Percentiles rank a stretch among this genome's conserved stretches.
These are phyloP conservation scores for Saccharomycopsis olivae DNA, from an alignment of 805 yeast species.

Conservation along the genomic window DNA sequence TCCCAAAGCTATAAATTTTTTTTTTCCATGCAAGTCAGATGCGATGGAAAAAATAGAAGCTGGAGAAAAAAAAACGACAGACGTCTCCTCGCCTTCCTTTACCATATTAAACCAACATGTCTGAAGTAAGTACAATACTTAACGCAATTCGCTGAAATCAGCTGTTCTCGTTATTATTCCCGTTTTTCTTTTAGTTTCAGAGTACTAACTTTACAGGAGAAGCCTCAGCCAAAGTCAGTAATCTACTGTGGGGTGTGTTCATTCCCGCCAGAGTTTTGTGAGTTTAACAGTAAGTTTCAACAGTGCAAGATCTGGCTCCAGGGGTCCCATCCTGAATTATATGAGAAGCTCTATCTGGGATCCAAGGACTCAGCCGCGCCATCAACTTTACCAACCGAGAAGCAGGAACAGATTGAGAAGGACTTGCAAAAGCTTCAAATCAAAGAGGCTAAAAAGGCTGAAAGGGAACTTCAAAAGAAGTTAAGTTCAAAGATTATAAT, in stretches of 20 bases:
- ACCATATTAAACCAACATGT: too few species aligned
- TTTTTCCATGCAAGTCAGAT: too few species aligned
- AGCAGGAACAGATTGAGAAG: conserved; percentile 71
- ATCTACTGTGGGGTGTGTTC: conserved; percentile 72
- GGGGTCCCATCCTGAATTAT: conserved; percentile 47
- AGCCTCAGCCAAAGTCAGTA: conserved; percentile 28
- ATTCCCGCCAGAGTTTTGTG: conserved; percentile 87
- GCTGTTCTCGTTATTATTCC: too few species aligned
- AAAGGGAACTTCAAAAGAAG: conserved; percentile 70
- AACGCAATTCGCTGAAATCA: background rate
- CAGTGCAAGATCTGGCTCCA: conserved; percentile 80
- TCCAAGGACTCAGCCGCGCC: conserved; percentile 41
- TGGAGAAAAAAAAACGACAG: too few species aligned
- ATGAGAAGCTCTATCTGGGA: conserved; percentile 47
- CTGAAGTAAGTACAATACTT: conserved; percentile 2
- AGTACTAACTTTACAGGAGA: conserved; percentile 2
- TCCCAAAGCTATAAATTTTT: too few species aligned
- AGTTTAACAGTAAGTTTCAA: conserved; percentile 72
- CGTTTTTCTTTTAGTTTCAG: too few species aligned
- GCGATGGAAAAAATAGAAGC: too few species aligned
- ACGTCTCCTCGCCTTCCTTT: too few species aligned
- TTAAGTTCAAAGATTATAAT: conserved; percentile 71
- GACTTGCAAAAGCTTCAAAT: conserved; percentile 78
- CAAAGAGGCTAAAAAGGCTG: conserved; percentile 76
- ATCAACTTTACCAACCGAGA: conserved; percentile 54